Conservation (phyloP, 2,329 filamentous ascomycete genomes). For the Alternaria longipes region DNA sequence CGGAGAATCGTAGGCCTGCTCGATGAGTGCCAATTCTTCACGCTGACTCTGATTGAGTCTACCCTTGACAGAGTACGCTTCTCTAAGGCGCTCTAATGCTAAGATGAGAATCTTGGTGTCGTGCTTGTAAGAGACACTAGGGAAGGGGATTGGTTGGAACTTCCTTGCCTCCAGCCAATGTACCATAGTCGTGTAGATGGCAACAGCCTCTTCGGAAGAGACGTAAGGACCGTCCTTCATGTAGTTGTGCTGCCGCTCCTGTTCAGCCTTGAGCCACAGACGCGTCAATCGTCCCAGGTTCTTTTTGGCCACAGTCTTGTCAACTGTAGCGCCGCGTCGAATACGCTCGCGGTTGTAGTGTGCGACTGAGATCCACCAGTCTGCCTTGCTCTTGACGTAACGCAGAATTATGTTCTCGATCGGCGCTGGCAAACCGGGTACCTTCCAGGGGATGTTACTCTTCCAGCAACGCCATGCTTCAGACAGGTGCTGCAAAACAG, state of each 20-base stretch:
- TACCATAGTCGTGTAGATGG: conserved; percentile 98
- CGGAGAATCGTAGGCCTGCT: conserved; percentile 97
- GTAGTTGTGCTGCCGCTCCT: conserved; percentile 98
- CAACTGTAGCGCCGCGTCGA: conserved; percentile 92
- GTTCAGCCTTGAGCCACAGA: conserved; percentile 97
- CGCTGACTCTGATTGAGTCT: conserved; percentile 96
- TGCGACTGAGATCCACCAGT: conserved; percentile 99
- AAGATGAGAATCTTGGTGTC: conserved; percentile 99
- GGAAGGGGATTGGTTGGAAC: conserved; percentile 98
- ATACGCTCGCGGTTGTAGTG: conserved; percentile 99
- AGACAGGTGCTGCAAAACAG: conserved; percentile 93
- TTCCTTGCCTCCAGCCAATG: conserved; percentile 99
- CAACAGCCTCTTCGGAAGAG: conserved; percentile 96
- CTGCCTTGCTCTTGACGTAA: conserved; percentile 98
- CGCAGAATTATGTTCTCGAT: conserved; percentile 99
- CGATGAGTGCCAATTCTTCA: conserved; percentile 94
- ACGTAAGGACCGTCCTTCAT: conserved; percentile 99
- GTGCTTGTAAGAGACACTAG: conserved; percentile 98
- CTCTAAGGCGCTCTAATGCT: conserved; percentile 88
- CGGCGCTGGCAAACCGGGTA: conserved; percentile 91
- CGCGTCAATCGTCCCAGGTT: conserved; percentile 94
- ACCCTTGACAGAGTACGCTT: conserved; percentile 97
- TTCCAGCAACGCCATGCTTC: conserved; percentile 99
- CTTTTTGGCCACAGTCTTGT: conserved; percentile 99
- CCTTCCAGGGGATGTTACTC: conserved; percentile 99